These are phyloP conservation scores for Paecilomyces fulvus DNA, from an alignment of 2,329 filamentous ascomycete species.

Conservation along the genomic window DNA sequence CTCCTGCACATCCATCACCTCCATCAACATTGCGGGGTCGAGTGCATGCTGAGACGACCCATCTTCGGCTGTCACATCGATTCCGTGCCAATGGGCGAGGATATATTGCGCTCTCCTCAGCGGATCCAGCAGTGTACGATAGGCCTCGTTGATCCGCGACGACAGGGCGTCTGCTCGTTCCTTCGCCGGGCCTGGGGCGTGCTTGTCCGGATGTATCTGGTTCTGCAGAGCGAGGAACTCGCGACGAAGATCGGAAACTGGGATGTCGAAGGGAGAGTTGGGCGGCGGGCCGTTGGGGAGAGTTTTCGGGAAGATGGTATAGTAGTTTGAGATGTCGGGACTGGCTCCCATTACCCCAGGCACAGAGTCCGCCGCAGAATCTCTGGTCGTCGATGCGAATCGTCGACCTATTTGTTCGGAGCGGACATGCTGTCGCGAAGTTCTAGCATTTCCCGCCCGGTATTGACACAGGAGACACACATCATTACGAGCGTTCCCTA, in stretches of 20 bases:
- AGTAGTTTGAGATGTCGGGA: constrained; percentile 54
- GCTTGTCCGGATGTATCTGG: constrained; percentile 42
- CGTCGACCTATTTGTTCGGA: not conserved
- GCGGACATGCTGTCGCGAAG: not conserved
- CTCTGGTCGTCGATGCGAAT: not conserved
- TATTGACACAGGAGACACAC: constrained; percentile 3
- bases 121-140: constrained; percentile 72
- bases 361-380: not conserved
- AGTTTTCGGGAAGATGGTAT: constrained; percentile 78
- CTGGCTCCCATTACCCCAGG: constrained; percentile 6
- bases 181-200: constrained; percentile 38
- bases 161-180: constrained; percentile 66
- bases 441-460: not conserved
- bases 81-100: constrained; percentile 54
- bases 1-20: constrained; percentile 76
- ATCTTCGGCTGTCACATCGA: constrained; percentile 67
- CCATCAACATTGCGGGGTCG: constrained; percentile 66
- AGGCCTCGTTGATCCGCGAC: constrained; percentile 81
- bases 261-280: constrained; percentile 62
- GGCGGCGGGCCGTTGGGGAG: constrained; percentile 73
- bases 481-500: not conserved
- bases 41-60: constrained; percentile 62
- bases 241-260: constrained; percentile 60
- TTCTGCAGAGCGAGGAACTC: constrained; percentile 82
- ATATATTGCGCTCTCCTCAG: constrained; percentile 83